Evolutionary conservation across 768 basidiomycete species (phyloP), one percentile per base, ranked within the genome.

Genomic region (Clitopilus hobsonii): DNA sequence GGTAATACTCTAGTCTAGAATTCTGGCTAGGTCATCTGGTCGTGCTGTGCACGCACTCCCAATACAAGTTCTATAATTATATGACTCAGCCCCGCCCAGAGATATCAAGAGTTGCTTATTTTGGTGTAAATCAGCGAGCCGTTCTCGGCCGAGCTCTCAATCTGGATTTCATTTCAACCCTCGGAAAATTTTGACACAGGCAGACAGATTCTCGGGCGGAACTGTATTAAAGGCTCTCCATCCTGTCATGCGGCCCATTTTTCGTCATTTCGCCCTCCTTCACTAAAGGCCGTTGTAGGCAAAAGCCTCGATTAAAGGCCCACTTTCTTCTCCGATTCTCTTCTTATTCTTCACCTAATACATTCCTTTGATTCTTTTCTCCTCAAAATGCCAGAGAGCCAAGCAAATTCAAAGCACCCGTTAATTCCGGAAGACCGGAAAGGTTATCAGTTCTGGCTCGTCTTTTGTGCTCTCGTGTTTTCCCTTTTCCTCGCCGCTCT

Each of bases 361-460:
- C 32, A 36, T n/a, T 36, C 32, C 32, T 36, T 36, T 36, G 32
- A 11, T 14, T 14, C 3, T 36, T n/a, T 36, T n/a, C 4, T 36
- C n/a, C 13, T n/a, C 32, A 36, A 36, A 36, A 36, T 36, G 32
- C 32, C 32, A 4, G 4, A 36, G 32, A 36, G 32, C 32, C 32
- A 36, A 10, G 32, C 10, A 36, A 36, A 11, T 36, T 11, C 32
- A n/a, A n/a, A n/a, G n/a, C n/a, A n/a, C n/a, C n/a, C n/a, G n/a
- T n/a, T 32, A 32, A 32, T 7, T 25, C 30, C 14, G 32, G 27
- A n/a, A 16, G 49, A 16, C 30, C 26, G 30, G 20, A 22, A 32
- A 49, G 48, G 24, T 38, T 51, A 49, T 27, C 49, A 55, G 49
- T 55, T 55, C 30, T 55, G 49, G 49, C 54, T 55, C 22, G 51